Percentiles rank a stretch among this genome's conserved stretches.
Conservation (phyloP, 106 monocot genomes). For the Gastrodia elata region DNA sequence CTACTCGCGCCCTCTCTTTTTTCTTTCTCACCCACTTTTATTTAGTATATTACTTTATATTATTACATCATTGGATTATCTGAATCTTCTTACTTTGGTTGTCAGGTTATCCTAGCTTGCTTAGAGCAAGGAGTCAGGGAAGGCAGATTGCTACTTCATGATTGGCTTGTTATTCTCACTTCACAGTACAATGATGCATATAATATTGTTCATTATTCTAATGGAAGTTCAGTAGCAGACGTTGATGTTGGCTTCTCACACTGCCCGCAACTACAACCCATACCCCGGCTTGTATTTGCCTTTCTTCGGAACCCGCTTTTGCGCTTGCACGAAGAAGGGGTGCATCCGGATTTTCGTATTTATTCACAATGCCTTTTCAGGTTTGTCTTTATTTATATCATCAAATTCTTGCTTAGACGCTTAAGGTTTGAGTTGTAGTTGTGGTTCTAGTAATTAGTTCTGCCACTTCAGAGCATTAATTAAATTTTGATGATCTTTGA, state of each 20-base stretch:
- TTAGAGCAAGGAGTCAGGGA: conserved; percentile 96
- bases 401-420: neutral
- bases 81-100: neutral
- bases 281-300: conserved; percentile 91
- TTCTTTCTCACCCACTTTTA: too few relatives aligned
- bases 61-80: too few relatives aligned
- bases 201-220: conserved; percentile 34
- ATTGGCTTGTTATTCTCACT: conserved; percentile 92
- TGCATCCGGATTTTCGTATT: conserved; percentile 92
- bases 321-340: conserved; percentile 91
- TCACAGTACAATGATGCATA: conserved; percentile 75
- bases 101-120: conserved; percentile 81
- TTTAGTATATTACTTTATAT: too few relatives aligned
- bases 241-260: conserved; percentile 76
- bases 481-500: neutral
- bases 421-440: neutral
- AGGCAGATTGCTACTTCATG: conserved; percentile 78
- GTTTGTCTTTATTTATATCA: conserved; percentile 15
- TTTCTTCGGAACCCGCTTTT: conserved; percentile 83
- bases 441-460: neutral
- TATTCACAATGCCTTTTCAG: conserved; percentile 95
- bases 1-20: too few relatives aligned
- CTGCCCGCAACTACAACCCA: conserved; percentile 73
- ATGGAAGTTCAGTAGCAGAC: conserved; percentile 23
- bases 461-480: neutral